Percentiles rank a stretch among this genome's conserved stretches.
Conservation (phyloP, 495 filamentous ascomycete species). For the Haplographium delicatum region DNA sequence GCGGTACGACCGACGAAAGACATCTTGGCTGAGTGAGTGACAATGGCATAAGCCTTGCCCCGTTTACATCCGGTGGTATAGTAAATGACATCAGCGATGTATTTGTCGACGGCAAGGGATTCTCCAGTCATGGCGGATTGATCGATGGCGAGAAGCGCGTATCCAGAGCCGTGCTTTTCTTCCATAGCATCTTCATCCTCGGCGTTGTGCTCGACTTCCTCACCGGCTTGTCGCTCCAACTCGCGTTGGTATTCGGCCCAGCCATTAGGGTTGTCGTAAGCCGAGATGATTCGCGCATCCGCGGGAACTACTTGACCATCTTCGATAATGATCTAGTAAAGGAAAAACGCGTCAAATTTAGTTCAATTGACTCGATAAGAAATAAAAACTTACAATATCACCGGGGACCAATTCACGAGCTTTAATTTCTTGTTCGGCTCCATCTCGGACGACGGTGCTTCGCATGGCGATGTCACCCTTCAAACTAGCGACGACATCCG, state of each 20-base stretch:
- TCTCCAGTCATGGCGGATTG: constrained; percentile 77
- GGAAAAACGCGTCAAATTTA: constrained; percentile 14
- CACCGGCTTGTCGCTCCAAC: constrained; percentile 49
- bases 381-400: constrained; percentile 61
- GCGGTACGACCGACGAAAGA: constrained; percentile 73
- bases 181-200: constrained; percentile 47
- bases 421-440: constrained; percentile 64
- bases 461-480: constrained; percentile 85
- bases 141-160: constrained; percentile 61
- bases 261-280: constrained; percentile 63
- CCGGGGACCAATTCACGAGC: constrained; percentile 77
- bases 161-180: constrained; percentile 52
- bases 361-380: background rate
- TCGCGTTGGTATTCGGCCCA: constrained; percentile 63
- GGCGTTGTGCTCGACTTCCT: constrained; percentile 45
- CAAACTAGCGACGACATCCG: constrained; percentile 72
- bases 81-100: constrained; percentile 66
- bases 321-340: constrained; percentile 60
- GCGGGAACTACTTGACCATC: constrained; percentile 72
- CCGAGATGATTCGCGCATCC: constrained; percentile 72
- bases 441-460: constrained; percentile 65
- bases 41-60: constrained; percentile 66
- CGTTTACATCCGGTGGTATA: constrained; percentile 78
- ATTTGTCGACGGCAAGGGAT: constrained; percentile 72
- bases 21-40: constrained; percentile 55